These are phyloP conservation scores for Phoma herbarum DNA, from an alignment of 2,329 filamentous ascomycete genomes.

Conservation along the genomic window DNA sequence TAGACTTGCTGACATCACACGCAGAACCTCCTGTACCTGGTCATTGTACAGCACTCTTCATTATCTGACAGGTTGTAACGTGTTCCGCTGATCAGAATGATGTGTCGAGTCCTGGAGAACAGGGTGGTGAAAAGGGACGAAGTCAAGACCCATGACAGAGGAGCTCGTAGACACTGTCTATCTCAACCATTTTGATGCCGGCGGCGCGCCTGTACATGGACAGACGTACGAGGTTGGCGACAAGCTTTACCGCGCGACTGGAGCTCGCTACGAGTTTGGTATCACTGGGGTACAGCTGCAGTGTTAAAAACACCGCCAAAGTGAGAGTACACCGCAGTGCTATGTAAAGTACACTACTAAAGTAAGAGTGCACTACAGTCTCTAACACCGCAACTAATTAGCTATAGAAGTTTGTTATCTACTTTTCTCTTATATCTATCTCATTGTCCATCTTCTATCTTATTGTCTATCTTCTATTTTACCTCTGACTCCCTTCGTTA, in stretches of 20 bases:
- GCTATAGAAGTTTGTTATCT: no score
- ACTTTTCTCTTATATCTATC: no score
- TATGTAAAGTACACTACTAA: no score
- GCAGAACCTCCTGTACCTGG: slow-evolving; percentile 6
- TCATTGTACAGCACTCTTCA: slow-evolving; percentile 8
- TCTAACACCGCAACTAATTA: no score
- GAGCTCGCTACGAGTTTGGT: background rate
- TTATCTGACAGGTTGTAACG: background rate
- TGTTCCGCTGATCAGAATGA: background rate
- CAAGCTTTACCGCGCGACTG: background rate
- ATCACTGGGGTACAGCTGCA: no score
- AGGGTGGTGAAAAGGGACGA: background rate
- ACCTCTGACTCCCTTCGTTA: no score
- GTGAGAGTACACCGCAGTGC: no score
- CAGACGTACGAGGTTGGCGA: background rate
- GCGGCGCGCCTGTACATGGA: background rate
- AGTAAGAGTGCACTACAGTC: no score
- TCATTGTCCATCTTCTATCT: no score
- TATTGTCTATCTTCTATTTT: no score
- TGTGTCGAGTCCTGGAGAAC: background rate
- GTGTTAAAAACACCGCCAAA: no score
- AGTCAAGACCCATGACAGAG: background rate
- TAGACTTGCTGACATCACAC: background rate
- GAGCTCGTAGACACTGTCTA: background rate
- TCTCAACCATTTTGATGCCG: background rate